These are phyloP conservation scores for Metarhizium brunneum DNA, from an alignment of 2,329 filamentous ascomycete genomes.

Conservation along the genomic window DNA sequence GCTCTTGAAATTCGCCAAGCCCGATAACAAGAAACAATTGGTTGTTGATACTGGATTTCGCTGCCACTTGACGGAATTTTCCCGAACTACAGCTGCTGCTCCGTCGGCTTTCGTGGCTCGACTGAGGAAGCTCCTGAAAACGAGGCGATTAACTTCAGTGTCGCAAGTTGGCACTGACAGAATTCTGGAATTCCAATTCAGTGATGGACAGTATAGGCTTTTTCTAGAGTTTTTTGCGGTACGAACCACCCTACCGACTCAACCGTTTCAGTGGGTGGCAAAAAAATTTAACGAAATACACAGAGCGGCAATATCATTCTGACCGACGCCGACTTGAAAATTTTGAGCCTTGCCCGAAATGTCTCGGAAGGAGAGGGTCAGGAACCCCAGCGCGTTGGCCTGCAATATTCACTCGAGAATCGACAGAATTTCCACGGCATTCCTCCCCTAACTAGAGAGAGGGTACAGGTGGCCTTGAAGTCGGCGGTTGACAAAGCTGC, in stretches of 20 bases:
- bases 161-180: constrained; percentile 86
- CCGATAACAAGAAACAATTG: constrained; percentile 79
- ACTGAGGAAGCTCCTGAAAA: constrained; percentile 81
- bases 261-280: not conserved
- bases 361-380: constrained; percentile 77
- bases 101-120: constrained; percentile 80
- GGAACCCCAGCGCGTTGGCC: constrained; percentile 68
- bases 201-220: constrained; percentile 77
- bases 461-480: constrained; percentile 60
- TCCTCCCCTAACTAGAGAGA: constrained; percentile 64
- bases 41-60: constrained; percentile 93
- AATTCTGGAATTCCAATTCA: constrained; percentile 86
- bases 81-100: constrained; percentile 72
- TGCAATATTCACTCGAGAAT: constrained; percentile 70
- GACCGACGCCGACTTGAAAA: constrained; percentile 75
- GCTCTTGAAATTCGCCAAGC: constrained; percentile 88
- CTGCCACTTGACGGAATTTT: constrained; percentile 86
- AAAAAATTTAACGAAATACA: not conserved
- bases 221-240: constrained; percentile 91
- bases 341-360: constrained; percentile 69
- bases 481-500: constrained; percentile 53
- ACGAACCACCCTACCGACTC: constrained; percentile 4
- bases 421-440: constrained; percentile 76
- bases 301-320: constrained; percentile 84
- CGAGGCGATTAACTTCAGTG: constrained; percentile 71